Evolutionary conservation across 768 basidiomycete genomes (phyloP), one percentile per base, ranked within the genome.

Genomic region (Termitomyces titanicus): DNA sequence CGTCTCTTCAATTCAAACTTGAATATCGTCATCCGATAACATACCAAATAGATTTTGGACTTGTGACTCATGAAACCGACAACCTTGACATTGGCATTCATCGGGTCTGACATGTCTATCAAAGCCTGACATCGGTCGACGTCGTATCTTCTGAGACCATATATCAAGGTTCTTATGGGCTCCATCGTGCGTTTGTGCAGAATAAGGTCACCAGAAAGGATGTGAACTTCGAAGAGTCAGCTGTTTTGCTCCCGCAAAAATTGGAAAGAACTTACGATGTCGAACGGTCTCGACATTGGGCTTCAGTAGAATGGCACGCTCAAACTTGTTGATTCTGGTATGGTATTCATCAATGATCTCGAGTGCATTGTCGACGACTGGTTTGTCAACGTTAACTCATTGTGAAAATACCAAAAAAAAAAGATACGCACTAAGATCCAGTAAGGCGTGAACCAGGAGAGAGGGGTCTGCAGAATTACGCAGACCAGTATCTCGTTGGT

Each of bases 161-260:
- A 86, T 24, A 92, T 74, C 55, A 90, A 71, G 0, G 82, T 80
- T 62, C 81, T 86, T 62, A 92, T 79, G 0, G 89, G 89, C 35
- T 84, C 85, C 13, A 89, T 74, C 3, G 88, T 88, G 18, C 87
- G 80, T 63, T 88, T 89, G 66, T 87, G 85, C 45, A 89, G 70
- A 54, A 83, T 84, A 4, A 92, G 75, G 61, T 92, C 88, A 15
- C 86, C 88, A 40, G 84, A 85, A 18, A 89, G 75, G 54, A 92
- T 87, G 62, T 90, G 89, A 40, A 92, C 86, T 88, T 57, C 38
- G n/a, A 27, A 24, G 6, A 35, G 0, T 43, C 25, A 44, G n/a
- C 18, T 15, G 27, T 31, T 20, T 15, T 17, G 1, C n/a, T 22
- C 8, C 24, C 31, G n/a, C n/a, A n/a, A n/a, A n/a, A 50, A 45